These are phyloP conservation scores for Metschnikowia cerradonensis DNA, from an alignment of 805 yeast genomes.

Conservation along the genomic window DNA sequence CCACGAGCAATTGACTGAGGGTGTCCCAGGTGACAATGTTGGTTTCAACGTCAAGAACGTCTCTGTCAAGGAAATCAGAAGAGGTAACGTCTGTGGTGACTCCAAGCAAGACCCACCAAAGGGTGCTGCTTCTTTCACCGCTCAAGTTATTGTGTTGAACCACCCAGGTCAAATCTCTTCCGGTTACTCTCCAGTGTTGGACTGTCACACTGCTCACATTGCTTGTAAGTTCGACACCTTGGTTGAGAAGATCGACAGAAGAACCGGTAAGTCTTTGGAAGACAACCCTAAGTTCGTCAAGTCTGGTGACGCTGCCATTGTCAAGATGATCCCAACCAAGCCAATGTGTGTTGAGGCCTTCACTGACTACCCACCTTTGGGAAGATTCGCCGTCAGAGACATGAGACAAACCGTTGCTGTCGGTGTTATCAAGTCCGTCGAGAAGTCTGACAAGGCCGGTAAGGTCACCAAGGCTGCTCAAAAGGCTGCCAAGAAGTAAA, in stretches of 20 bases:
- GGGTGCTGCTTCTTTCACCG: constrained; percentile 74
- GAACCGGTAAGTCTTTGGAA: constrained; percentile 71
- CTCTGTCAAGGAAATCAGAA: constrained; percentile 82
- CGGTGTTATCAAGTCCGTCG: constrained; percentile 97
- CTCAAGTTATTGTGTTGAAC: constrained; percentile 84
- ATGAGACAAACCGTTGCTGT: constrained; percentile 99
- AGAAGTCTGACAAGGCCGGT: constrained; percentile 80
- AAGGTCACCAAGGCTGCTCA: constrained; percentile 90
- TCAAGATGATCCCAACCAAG: constrained; percentile 41
- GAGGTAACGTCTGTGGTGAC: constrained; percentile 93
- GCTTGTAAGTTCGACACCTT: constrained; percentile 87
- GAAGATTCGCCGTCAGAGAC: constrained; percentile 80
- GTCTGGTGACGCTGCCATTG: constrained; percentile 52
- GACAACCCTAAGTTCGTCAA: constrained; percentile 69
- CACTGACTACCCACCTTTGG: constrained; percentile 45
- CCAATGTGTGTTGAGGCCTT: constrained; percentile 44
- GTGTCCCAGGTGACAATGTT: constrained; percentile 88
- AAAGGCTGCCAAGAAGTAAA: constrained; percentile 74
- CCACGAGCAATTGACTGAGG: constrained; percentile 75
- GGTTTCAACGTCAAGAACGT: constrained; percentile 90
- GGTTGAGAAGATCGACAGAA: constrained; percentile 97
- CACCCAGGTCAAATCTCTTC: constrained; percentile 90
- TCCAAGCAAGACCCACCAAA: constrained; percentile 85
- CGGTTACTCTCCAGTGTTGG: constrained; percentile 89
- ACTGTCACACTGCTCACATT: constrained; percentile 91